These are phyloP conservation scores for Datura wrightii DNA, from an alignment of 257 asterid genomes.

Conservation along the genomic window DNA sequence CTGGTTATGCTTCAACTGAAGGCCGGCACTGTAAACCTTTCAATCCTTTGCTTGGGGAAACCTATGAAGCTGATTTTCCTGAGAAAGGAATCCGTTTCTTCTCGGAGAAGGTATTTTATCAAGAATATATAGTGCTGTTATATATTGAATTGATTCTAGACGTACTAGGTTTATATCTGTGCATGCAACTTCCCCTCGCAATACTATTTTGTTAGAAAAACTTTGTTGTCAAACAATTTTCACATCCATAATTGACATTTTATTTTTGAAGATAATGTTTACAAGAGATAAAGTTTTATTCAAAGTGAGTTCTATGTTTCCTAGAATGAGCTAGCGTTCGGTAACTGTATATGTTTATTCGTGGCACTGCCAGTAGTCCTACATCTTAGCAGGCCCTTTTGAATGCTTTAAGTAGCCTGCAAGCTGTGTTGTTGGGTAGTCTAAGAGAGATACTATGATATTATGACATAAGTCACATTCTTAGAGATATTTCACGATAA, in stretches of 20 bases:
- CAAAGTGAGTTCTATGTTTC: not conserved
- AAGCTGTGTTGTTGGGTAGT: not conserved
- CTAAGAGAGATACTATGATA: not conserved
- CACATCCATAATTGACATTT: not conserved
- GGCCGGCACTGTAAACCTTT: conserved; percentile 95
- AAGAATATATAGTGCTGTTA: conserved; percentile 1
- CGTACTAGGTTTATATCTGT: not conserved
- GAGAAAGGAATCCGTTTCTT: conserved; percentile 87
- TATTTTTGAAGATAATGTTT: not conserved
- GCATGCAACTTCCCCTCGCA: conserved; percentile 21
- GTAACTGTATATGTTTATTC: not conserved
- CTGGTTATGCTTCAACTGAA: conserved; percentile 96
- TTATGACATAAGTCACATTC: too few relatives aligned
- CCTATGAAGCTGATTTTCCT: conserved; percentile 94
- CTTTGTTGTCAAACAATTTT: not conserved
- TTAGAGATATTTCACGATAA: too few relatives aligned
- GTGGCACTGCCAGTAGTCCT: too few relatives aligned
- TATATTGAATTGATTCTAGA: not conserved
- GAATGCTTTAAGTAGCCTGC: not conserved
- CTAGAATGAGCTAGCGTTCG: too few relatives aligned
- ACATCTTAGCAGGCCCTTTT: not conserved
- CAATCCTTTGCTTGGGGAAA: conserved; percentile 96
- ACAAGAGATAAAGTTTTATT: not conserved
- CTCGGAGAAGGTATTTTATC: conserved; percentile 75
- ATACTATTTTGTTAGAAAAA: not conserved